Percentiles rank a stretch among this genome's conserved stretches.
These are phyloP conservation scores for Mucor indicus DNA, from an alignment of 371 early-diverging fungal genomes.

Conservation along the genomic window DNA sequence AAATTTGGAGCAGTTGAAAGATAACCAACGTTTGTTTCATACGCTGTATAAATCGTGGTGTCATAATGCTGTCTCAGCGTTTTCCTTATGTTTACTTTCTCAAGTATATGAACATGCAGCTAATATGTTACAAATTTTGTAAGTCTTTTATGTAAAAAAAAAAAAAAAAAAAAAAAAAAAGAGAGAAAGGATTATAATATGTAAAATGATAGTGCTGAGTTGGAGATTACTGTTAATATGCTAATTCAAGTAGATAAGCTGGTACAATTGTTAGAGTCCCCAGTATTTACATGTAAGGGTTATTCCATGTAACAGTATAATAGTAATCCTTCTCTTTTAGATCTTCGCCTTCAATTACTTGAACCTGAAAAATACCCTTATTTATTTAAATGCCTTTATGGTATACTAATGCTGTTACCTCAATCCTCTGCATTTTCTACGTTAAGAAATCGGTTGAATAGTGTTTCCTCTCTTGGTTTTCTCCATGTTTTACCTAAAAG, in stretches of 20 bases:
- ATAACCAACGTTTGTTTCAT: constrained; percentile 71
- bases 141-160: constrained; percentile 26
- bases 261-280: constrained; percentile 92
- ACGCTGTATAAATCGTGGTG: constrained; percentile 87
- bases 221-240: constrained; percentile 87
- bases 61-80: constrained; percentile 85
- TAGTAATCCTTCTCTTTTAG: constrained; percentile 19
- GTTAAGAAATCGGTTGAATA: constrained; percentile 79
- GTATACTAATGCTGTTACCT: constrained; percentile 89
- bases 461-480: constrained; percentile 66
- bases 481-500: constrained; percentile 57
- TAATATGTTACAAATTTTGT: constrained; percentile 75
- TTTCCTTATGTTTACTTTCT: constrained; percentile 84
- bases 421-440: constrained; percentile 92
- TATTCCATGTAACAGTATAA: neutral
- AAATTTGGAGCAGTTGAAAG: constrained; percentile 64
- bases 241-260: constrained; percentile 91
- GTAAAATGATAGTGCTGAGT: constrained; percentile 58
- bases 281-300: constrained; percentile 89
- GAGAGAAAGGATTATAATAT: no score
- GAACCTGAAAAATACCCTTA: constrained; percentile 84
- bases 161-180: no score
- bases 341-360: constrained; percentile 82
- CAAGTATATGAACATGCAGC: constrained; percentile 89
- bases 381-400: constrained; percentile 86